Conservation (phyloP, 805 yeast species). For the Nakazawaea pomicola region DNA sequence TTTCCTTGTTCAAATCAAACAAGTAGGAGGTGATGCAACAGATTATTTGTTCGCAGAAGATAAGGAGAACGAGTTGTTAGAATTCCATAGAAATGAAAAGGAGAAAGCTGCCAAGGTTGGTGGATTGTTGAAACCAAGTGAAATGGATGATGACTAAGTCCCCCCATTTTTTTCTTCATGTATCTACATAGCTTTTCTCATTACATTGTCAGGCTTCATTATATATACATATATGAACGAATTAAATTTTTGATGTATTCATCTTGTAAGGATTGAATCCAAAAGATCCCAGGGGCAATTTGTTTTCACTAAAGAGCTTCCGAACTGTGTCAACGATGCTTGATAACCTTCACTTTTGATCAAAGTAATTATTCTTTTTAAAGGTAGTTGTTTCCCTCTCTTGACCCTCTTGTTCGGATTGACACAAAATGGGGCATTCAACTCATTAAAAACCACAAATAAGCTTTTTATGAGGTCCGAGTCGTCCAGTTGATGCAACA, state of each 20-base stretch:
- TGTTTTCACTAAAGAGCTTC: conserved; percentile 1
- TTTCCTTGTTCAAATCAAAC: conserved; percentile 93
- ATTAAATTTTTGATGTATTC: neutral
- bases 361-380: neutral
- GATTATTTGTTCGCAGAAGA: conserved; percentile 95
- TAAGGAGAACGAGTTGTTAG: conserved; percentile 69
- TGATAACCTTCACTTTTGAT: neutral
- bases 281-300: conserved; percentile 5
- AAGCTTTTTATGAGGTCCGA: neutral
- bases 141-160: conserved; percentile 77
- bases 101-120: conserved; percentile 85
- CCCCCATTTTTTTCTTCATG: no score
- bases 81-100: conserved; percentile 63
- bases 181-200: neutral
- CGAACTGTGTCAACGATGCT: conserved; percentile 6
- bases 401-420: neutral
- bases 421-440: conserved; percentile 4
- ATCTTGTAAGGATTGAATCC: neutral
- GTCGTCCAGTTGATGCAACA: no score
- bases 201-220: no score
- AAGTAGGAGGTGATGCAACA: conserved; percentile 91
- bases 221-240: neutral
- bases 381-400: neutral
- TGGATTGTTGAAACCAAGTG: conserved; percentile 92
- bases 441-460: neutral